Percentiles rank a stretch among this genome's conserved stretches.
These are phyloP conservation scores for Metschnikowia lochheadii DNA, from an alignment of 805 yeast genomes.

Conservation along the genomic window DNA sequence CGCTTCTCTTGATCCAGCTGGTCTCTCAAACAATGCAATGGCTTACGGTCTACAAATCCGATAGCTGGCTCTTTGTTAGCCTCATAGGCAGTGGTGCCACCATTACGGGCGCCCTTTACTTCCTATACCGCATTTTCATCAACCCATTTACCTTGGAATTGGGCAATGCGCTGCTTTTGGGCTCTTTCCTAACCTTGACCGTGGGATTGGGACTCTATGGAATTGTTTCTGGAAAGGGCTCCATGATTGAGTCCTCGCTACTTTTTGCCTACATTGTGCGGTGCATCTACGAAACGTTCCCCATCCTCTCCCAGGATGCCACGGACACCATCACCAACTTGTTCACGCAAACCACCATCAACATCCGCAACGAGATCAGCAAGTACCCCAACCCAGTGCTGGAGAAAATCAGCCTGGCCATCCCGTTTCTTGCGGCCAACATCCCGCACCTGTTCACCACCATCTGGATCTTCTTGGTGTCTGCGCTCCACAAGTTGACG, in stretches of 20 bases:
- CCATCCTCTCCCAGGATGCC: conserved; percentile 65
- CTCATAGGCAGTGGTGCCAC: conserved; percentile 70
- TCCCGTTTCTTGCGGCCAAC: conserved; percentile 48
- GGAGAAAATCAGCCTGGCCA: conserved; percentile 24
- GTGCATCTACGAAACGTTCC: conserved; percentile 88
- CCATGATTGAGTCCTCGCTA: conserved; percentile 85
- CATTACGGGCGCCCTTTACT: conserved; percentile 71
- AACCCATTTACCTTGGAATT: conserved; percentile 68
- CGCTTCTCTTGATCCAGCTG: conserved; percentile 87
- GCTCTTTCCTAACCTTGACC: conserved; percentile 77
- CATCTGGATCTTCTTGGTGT: conserved; percentile 49
- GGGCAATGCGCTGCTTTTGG: conserved; percentile 76
- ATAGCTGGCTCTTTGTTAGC: conserved; percentile 73
- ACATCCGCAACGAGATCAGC: conserved; percentile 33
- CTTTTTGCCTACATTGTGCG: conserved; percentile 88
- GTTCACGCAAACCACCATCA: conserved; percentile 31
- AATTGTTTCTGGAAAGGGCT: conserved; percentile 75
- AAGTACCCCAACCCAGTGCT: conserved; percentile 33
- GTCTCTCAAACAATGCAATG: conserved; percentile 78
- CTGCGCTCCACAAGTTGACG: conserved; percentile 60
- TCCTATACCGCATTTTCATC: conserved; percentile 77
- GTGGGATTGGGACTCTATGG: conserved; percentile 76
- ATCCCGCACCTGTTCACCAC: conserved; percentile 51
- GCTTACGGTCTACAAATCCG: conserved; percentile 59
- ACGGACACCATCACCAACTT: conserved; percentile 28